Base-by-base conservation (phyloP, 805 yeast species). In the Pichia scutulata region DNA sequence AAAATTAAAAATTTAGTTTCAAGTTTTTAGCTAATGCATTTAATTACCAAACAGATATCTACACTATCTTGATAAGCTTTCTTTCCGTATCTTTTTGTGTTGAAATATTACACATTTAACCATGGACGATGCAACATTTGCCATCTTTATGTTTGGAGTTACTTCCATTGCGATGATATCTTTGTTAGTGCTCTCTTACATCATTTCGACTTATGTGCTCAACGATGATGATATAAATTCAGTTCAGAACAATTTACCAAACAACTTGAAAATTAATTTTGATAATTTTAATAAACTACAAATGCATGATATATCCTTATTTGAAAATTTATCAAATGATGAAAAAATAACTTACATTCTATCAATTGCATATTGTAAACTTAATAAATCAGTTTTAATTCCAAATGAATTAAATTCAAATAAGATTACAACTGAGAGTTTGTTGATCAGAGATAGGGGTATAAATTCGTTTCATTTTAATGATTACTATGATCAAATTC, bases 371-470 rank as follows among this genome's bases (percentile, higher is more conserved):
- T 67, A 59, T 48, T 61, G 51, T 47, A 52, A 58, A 18, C 36
- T 28, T 3, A 47, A 63, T 42, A 59, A 60, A 19, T 69, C 70
- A 3, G 36, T 47, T 7, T 57, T 67, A 28, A 55, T 53, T 30
- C 60, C 61, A 43, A 60, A 55, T 45, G 54, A 61, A 5, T 37
- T 52, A 13, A 49, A 47, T 13, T 49, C 52, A 3, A 61, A 55
- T 44, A 59, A 64, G 46, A 55, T 63, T 12, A 62, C 65, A 48
- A 57, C 67, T 14, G 59, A 62, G 5, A 59, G 57, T 44, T 49
- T 69, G 39, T 52, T 63, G 43, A 65, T 68, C 7, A 55, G 70
- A 43, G 71, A 69, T 48, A 50, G 72, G 36, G 72, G 72, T 9
- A 66, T 69, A 28, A 55, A 54, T 36, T 55, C 64, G 12, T 69